Evolutionary conservation across 1,284 basidiomycete genomes (phyloP).

Genomic region (Fomitopsis palustris): DNA sequence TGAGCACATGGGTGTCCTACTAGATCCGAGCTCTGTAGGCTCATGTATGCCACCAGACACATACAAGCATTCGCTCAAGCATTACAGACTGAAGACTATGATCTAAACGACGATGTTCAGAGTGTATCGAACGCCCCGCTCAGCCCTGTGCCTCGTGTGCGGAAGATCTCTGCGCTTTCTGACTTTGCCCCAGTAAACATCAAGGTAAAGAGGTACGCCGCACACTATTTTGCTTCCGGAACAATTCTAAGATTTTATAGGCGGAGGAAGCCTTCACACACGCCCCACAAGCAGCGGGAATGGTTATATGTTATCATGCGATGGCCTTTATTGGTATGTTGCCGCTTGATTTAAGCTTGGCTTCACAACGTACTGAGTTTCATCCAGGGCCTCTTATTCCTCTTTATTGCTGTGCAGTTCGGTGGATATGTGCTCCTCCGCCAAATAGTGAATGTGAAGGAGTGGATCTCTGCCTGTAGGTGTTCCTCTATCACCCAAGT

Average conservation of each 20-base stretch:
- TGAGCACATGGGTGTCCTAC: conserved; percentile 33
- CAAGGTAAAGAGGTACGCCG: conserved; percentile 63
- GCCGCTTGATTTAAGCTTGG: background rate
- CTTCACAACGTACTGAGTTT: background rate
- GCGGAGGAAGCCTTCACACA: conserved; percentile 44
- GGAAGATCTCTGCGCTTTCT: conserved; percentile 84
- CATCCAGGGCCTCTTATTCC: conserved; percentile 71
- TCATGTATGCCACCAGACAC: conserved; percentile 45
- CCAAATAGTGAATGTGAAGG: conserved; percentile 91
- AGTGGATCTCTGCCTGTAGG: conserved; percentile 87
- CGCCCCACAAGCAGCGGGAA: conserved; percentile 58
- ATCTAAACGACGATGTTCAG: conserved; percentile 20
- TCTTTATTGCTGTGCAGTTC: conserved; percentile 87
- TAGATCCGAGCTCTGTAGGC: background rate
- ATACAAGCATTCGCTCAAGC: conserved; percentile 70
- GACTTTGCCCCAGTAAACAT: conserved; percentile 93
- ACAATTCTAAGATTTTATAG: conserved; percentile 30
- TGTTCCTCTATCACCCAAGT: conserved; percentile 5
- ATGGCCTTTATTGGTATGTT: conserved; percentile 81
- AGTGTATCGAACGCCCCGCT: conserved; percentile 29
- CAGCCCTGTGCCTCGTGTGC: conserved; percentile 36
- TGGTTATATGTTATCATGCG: conserved; percentile 79
- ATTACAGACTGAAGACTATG: conserved; percentile 55
- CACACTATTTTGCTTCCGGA: background rate
- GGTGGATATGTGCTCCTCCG: conserved; percentile 83